These are phyloP conservation scores for Cryptosporidium ryanae DNA, from an alignment of 169 alveolate species.

Conservation along the genomic window DNA sequence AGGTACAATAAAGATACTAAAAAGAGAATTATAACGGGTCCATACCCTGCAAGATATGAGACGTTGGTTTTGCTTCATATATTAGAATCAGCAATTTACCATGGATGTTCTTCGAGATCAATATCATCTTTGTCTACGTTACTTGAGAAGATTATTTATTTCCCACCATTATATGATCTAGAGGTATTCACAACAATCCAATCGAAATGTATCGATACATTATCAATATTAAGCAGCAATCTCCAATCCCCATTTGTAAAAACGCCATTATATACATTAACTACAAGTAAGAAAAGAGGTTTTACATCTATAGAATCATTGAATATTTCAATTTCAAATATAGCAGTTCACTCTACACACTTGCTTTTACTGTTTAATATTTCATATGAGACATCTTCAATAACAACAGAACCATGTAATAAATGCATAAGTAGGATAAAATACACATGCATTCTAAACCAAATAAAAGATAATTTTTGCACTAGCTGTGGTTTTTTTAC, in stretches of 20 bases:
- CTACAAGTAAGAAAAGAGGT: constrained; percentile 14
- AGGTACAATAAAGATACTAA: constrained; percentile 1
- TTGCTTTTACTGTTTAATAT: constrained; percentile 34
- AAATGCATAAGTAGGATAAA: constrained; percentile 6
- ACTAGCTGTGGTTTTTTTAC: constrained; percentile 8
- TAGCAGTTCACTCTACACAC: constrained; percentile 3
- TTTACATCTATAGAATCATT: constrained; percentile 43
- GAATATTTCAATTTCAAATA: background rate
- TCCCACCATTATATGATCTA: constrained; percentile 49
- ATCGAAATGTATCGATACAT: constrained; percentile 47
- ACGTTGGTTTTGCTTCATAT: constrained; percentile 11
- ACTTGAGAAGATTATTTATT: constrained; percentile 47
- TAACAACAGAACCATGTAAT: constrained; percentile 5
- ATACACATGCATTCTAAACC: background rate
- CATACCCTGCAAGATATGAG: constrained; percentile 65
- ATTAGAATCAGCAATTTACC: constrained; percentile 20
- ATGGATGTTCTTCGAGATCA: constrained; percentile 55
- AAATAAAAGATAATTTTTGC: constrained; percentile 16
- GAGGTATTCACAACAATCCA: constrained; percentile 55
- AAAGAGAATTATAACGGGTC: background rate
- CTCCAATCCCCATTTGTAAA: constrained; percentile 36
- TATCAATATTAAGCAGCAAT: constrained; percentile 44
- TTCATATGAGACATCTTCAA: constrained; percentile 17
- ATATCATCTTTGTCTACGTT: background rate
- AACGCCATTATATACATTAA: constrained; percentile 48